phyloP scores from a whole-genome alignment of 2,329 filamentous ascomycete species.

The Cladosporium phlei region DNA sequence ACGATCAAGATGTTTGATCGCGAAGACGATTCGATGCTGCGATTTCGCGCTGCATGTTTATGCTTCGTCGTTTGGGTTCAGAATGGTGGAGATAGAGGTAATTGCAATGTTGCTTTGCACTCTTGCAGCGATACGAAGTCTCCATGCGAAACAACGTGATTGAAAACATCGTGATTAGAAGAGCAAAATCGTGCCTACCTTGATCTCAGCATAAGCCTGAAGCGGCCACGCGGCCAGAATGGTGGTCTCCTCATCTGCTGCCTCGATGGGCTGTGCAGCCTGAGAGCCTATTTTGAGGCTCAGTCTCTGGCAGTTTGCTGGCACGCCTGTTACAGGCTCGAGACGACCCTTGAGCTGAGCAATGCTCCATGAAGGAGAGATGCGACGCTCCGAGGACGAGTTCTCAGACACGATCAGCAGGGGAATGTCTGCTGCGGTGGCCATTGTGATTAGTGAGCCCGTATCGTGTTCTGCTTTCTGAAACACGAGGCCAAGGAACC shows the following conservation, averaged over 20 bases:
- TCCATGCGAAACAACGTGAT: too few relatives aligned
- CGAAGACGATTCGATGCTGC: too few relatives aligned
- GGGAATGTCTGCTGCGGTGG: constrained; percentile 61
- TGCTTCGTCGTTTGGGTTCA: too few relatives aligned
- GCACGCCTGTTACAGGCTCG: constrained; percentile 88
- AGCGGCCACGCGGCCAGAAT: constrained; percentile 62
- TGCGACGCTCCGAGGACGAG: constrained; percentile 77
- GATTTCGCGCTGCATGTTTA: too few relatives aligned
- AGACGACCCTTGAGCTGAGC: constrained; percentile 78
- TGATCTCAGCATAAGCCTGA: constrained; percentile 70
- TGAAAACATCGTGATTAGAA: not conserved
- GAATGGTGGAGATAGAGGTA: too few relatives aligned
- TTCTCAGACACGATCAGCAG: constrained; percentile 71
- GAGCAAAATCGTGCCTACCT: constrained; percentile 52
- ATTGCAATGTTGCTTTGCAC: too few relatives aligned
- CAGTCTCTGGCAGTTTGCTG: constrained; percentile 71
- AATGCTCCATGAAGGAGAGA: constrained; percentile 90
- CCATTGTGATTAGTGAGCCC: too few relatives aligned
- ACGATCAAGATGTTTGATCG: too few relatives aligned
- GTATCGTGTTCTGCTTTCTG: too few relatives aligned
- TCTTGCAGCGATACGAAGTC: too few relatives aligned
- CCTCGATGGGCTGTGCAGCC: constrained; percentile 61
- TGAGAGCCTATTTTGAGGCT: constrained; percentile 63
- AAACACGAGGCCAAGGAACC: too few relatives aligned
- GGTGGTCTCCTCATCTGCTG: constrained; percentile 66